A percentile compares a stretch with the other conserved stretches of the same genome.
These are phyloP conservation scores for Sonneratia alba DNA, from an alignment of 345 rosid species.

Conservation along the genomic window DNA sequence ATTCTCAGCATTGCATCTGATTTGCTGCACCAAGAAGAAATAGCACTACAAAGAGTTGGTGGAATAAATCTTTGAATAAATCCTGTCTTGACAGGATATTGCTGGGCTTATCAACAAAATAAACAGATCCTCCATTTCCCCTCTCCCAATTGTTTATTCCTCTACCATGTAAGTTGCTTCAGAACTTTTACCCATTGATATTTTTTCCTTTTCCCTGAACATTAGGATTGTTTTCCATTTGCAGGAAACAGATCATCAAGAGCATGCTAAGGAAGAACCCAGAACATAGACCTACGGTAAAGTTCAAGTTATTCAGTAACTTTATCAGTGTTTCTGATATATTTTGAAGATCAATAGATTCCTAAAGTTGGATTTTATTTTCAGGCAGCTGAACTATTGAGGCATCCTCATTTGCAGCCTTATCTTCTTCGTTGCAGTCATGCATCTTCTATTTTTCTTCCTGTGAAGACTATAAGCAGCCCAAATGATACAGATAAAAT, in stretches of 20 bases:
- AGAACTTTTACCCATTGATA: background rate
- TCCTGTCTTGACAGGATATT: slow-evolving; percentile 50
- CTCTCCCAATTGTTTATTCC: slow-evolving; percentile 86
- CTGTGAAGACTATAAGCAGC: slow-evolving; percentile 44
- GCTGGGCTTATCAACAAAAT: slow-evolving; percentile 84
- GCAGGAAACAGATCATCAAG: slow-evolving; percentile 91
- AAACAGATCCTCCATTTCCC: slow-evolving; percentile 78
- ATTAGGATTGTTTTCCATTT: background rate
- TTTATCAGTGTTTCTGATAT: background rate
- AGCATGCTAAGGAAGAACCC: slow-evolving; percentile 28
- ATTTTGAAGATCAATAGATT: background rate
- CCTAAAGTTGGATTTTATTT: slow-evolving; percentile 3
- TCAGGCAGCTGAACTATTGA: slow-evolving; percentile 84
- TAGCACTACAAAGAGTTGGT: background rate
- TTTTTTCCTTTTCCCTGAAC: background rate
- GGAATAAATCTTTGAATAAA: background rate
- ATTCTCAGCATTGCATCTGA: background rate
- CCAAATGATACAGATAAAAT: slow-evolving; percentile 57
- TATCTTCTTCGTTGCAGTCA: slow-evolving; percentile 61
- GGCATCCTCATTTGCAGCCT: slow-evolving; percentile 79
- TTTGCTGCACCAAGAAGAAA: background rate
- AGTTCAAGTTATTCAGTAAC: background rate
- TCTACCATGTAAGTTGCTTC: slow-evolving; percentile 59
- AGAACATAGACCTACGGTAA: slow-evolving; percentile 22
- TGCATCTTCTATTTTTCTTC: slow-evolving; percentile 72